These are phyloP conservation scores for Tricholoma saponaceum DNA, from an alignment of 768 basidiomycete species.

Conservation along the genomic window DNA sequence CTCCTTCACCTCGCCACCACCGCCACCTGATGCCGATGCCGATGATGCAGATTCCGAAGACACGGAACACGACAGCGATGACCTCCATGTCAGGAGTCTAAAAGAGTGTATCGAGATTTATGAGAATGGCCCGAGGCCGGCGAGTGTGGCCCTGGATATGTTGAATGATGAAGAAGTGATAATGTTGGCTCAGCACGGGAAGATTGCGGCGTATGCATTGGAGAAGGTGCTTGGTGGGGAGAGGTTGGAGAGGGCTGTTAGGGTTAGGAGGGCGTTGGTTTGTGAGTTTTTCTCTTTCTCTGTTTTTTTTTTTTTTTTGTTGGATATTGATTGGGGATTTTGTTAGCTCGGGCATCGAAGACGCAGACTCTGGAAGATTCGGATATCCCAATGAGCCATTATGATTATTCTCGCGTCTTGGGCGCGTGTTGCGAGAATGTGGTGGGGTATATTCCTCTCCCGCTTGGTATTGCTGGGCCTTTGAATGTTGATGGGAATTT, in stretches of 20 bases:
- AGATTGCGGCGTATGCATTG: conserved; percentile 91
- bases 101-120: conserved; percentile 80
- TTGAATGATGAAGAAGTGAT: conserved; percentile 93
- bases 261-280: conserved; percentile 81
- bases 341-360: conserved; percentile 72
- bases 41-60: neutral
- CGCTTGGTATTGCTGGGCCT: conserved; percentile 95
- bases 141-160: conserved; percentile 49
- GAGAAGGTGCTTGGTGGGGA: conserved; percentile 81
- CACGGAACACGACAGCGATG: neutral
- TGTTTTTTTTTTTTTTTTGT: neutral
- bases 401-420: conserved; percentile 91
- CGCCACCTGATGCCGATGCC: no score
- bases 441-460: conserved; percentile 93
- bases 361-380: conserved; percentile 84
- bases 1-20: conserved; percentile 5
- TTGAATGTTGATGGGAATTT: conserved; percentile 83
- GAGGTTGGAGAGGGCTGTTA: conserved; percentile 82
- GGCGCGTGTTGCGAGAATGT: conserved; percentile 99
- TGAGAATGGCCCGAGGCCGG: conserved; percentile 65
- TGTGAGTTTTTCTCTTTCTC: conserved; percentile 52
- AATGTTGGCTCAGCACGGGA: conserved; percentile 81
- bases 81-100: conserved; percentile 22
- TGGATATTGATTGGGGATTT: conserved; percentile 2
- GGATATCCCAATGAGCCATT: conserved; percentile 76